phyloP scores from a whole-genome alignment of 169 alveolate species.

The Plasmodium vivax region DNA sequence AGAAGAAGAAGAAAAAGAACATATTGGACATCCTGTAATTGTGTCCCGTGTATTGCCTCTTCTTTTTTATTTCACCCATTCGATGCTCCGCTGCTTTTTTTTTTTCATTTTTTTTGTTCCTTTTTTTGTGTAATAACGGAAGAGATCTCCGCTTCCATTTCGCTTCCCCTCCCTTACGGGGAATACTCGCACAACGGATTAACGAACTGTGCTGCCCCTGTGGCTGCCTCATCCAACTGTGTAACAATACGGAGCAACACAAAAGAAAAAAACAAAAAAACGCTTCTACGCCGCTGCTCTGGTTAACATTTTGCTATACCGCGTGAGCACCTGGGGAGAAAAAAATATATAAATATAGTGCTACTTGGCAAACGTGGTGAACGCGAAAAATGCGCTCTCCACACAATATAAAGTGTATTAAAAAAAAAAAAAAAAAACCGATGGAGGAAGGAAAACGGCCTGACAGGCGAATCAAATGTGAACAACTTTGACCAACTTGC shows the following conservation, averaged over 20 bases:
- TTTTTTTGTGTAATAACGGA: not conserved
- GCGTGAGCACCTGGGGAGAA: not conserved
- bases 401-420: not conserved
- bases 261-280: no score
- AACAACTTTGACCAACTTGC: not conserved
- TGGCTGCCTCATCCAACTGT: not conserved
- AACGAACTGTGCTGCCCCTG: not conserved
- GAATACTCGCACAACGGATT: not conserved
- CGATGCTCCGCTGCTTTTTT: not conserved
- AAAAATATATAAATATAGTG: not conserved
- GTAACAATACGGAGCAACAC: not conserved
- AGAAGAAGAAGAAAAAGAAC: constrained; percentile 46
- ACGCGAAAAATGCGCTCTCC: not conserved
- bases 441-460: not conserved
- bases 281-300: not conserved
- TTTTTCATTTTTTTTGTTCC: not conserved
- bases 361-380: not conserved
- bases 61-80: not conserved
- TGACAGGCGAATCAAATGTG: not conserved
- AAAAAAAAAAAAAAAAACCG: no score
- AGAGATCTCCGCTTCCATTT: not conserved
- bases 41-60: not conserved
- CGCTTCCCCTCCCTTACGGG: not conserved
- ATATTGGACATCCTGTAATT: constrained; percentile 48
- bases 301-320: not conserved